phyloP scores from a whole-genome alignment of 1,284 basidiomycete genomes.

The Mycosarcoma maydis region DNA sequence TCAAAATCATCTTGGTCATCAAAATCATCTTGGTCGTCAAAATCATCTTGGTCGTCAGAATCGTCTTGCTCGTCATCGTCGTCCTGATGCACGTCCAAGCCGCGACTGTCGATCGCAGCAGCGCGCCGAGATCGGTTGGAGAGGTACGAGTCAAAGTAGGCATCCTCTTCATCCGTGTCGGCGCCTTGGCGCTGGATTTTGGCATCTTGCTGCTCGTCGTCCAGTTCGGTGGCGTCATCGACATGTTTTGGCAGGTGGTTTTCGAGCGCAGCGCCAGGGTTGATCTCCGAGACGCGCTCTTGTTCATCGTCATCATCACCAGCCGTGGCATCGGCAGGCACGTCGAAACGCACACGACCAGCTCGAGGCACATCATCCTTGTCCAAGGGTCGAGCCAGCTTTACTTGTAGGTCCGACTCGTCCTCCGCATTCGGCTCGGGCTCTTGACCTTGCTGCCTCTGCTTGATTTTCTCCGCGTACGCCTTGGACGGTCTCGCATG shows the following conservation, averaged over 20 bases:
- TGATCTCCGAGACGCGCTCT: conserved; percentile 18
- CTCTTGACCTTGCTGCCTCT: conserved; percentile 11
- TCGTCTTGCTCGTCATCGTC: conserved; percentile 14
- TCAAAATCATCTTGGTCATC: conserved; percentile 64
- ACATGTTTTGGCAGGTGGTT: conserved; percentile 16
- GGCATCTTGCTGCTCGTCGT: conserved; percentile 42
- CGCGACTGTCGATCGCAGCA: conserved; percentile 21
- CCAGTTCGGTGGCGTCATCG: conserved; percentile 75
- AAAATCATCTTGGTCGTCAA: conserved; percentile 74
- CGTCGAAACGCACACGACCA: conserved; percentile 44
- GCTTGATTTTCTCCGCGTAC: conserved; percentile 56
- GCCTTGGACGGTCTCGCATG: conserved; percentile 65
- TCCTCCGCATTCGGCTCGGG: conserved; percentile 5
- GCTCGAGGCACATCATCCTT: conserved; percentile 40
- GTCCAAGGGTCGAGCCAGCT: conserved; percentile 31
- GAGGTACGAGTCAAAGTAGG: conserved; percentile 38
- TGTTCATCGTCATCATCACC: conserved; percentile 23
- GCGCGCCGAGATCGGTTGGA: conserved; percentile 18
- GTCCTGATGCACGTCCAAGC: conserved; percentile 73
- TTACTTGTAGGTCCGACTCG: conserved; percentile 1
- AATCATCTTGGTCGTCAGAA: conserved; percentile 11
- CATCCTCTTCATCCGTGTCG: conserved; percentile 73
- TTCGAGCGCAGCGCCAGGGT: conserved; percentile 75
- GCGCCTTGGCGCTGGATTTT: conserved; percentile 46
- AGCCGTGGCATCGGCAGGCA: conserved; percentile 2